phyloP scores from a whole-genome alignment of 345 rosid genomes.

The Boechera stricta region DNA sequence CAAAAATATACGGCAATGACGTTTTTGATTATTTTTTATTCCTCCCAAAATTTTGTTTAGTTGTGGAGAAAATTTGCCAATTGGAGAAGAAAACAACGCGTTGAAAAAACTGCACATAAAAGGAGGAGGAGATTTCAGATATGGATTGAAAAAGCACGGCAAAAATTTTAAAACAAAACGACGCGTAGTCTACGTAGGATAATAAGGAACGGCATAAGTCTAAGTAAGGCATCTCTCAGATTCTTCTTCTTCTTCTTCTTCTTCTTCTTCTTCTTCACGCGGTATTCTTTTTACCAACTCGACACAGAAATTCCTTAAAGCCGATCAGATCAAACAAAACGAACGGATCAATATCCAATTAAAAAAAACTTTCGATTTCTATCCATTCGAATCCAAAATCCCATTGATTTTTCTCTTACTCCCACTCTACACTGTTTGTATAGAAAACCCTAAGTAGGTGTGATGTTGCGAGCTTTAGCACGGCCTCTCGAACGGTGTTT shows the following conservation, averaged over 20 bases:
- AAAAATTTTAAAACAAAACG: constrained; percentile 11
- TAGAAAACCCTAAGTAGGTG: constrained; percentile 41
- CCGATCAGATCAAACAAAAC: constrained; percentile 27
- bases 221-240: constrained; percentile 31
- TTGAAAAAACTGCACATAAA: constrained; percentile 10
- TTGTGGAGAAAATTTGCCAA: constrained; percentile 4
- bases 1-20: constrained; percentile 1
- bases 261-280: constrained; percentile 55
- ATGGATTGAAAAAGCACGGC: constrained; percentile 19
- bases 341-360: not conserved
- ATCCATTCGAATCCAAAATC: not conserved
- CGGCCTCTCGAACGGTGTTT: constrained; percentile 79
- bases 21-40: not conserved
- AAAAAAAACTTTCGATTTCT: not conserved
- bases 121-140: not conserved
- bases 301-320: constrained; percentile 35
- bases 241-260: constrained; percentile 42
- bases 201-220: constrained; percentile 34
- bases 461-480: constrained; percentile 65
- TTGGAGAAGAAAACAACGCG: constrained; percentile 24
- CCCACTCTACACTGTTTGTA: constrained; percentile 8
- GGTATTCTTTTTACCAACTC: constrained; percentile 50
- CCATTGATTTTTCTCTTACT: not conserved
- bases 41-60: not conserved
- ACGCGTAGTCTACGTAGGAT: constrained; percentile 55